phyloP scores from a whole-genome alignment of 2,329 filamentous ascomycete genomes.

The Hymenoscyphus repandus region DNA sequence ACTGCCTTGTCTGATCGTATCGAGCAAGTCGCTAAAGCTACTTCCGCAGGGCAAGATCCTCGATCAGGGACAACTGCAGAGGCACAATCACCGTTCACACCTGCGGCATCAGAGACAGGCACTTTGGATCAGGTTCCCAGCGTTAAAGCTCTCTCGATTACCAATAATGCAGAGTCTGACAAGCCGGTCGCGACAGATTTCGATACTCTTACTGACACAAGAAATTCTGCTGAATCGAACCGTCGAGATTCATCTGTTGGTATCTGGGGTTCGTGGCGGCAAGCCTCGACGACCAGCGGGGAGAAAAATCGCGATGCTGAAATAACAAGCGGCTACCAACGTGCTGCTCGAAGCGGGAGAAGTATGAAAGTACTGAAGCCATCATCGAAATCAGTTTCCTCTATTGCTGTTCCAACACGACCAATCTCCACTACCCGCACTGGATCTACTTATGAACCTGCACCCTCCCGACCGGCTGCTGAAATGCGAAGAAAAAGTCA shows the following conservation, averaged over 20 bases:
- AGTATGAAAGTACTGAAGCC: slow-evolving; percentile 91
- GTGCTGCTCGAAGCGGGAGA: slow-evolving; percentile 58
- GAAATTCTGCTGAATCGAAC: slow-evolving; percentile 13
- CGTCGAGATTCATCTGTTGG: slow-evolving; percentile 47
- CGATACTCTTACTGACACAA: slow-evolving; percentile 7
- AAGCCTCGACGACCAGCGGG: slow-evolving; percentile 33
- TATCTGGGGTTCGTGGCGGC: slow-evolving; percentile 70
- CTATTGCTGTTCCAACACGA: slow-evolving; percentile 36
- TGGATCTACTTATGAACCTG: slow-evolving; percentile 47
- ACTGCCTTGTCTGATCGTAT: slow-evolving; percentile 8
- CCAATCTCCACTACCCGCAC: slow-evolving; percentile 41
- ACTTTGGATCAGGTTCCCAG: slow-evolving; percentile 14
- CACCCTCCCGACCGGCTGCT: slow-evolving; percentile 36
- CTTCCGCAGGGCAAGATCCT: slow-evolving; percentile 5
- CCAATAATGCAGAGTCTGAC: slow-evolving; percentile 17
- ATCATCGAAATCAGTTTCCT: slow-evolving; percentile 59
- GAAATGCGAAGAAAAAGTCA: slow-evolving; percentile 53
- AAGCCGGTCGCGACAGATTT: slow-evolving; percentile 16
- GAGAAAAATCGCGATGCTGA: slow-evolving; percentile 24
- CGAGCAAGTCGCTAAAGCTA: slow-evolving; percentile 10
- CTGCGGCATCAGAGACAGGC: slow-evolving; percentile 9
- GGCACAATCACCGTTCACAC: slow-evolving; percentile 15
- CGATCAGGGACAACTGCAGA: slow-evolving; percentile 10
- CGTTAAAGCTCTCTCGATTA: slow-evolving; percentile 14
- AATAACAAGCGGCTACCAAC: slow-evolving; percentile 53